Conservation (phyloP, 2,329 filamentous ascomycete species). For the Verticillium nubilum region DNA sequence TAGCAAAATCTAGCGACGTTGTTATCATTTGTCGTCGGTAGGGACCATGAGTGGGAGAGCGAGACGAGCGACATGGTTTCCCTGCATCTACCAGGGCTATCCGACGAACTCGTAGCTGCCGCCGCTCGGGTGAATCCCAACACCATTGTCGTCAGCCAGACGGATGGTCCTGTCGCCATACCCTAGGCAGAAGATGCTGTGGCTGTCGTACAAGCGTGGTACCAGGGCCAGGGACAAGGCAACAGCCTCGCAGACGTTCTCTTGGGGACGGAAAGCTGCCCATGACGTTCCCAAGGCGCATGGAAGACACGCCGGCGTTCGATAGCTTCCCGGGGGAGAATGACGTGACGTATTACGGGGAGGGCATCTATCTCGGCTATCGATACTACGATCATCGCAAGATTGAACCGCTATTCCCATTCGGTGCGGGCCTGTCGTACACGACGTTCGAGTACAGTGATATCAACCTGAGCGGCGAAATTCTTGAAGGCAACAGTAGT, state of each 20-base stretch:
- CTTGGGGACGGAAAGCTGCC: conserved; percentile 58
- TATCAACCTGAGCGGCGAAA: neutral
- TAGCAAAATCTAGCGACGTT: conserved; percentile 53
- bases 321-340: conserved; percentile 55
- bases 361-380: conserved; percentile 64
- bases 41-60: conserved; percentile 38
- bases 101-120: conserved; percentile 51
- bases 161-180: conserved; percentile 54
- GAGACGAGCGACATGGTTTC: conserved; percentile 64
- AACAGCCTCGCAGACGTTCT: conserved; percentile 62
- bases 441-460: conserved; percentile 45
- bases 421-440: conserved; percentile 64
- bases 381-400: conserved; percentile 50
- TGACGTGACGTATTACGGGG: conserved; percentile 50
- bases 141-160: conserved; percentile 57
- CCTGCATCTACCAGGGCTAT: conserved; percentile 54
- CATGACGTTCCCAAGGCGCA: conserved; percentile 54
- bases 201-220: conserved; percentile 62
- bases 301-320: conserved; percentile 65
- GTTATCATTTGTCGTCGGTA: conserved; percentile 48
- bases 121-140: conserved; percentile 53
- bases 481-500: neutral
- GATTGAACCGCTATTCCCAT: conserved; percentile 49
- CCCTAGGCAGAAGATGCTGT: conserved; percentile 49
- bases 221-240: conserved; percentile 63